Percentiles rank a stretch among this genome's conserved stretches.
phyloP scores from a whole-genome alignment of 2,329 filamentous ascomycete species.

The Colletotrichum paranaense region DNA sequence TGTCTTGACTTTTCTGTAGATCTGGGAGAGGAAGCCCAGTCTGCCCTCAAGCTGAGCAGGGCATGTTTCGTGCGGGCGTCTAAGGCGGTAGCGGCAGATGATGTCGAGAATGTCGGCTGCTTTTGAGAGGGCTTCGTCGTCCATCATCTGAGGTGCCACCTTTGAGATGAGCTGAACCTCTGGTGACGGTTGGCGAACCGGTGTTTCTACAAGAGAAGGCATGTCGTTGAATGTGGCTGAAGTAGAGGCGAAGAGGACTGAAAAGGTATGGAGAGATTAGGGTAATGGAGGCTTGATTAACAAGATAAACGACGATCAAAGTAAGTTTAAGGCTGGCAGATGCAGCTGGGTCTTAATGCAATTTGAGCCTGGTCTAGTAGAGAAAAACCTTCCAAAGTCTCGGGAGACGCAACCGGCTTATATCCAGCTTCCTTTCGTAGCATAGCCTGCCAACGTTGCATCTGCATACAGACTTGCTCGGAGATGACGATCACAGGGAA shows the following conservation, averaged over 20 bases:
- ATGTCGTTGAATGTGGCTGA: slow-evolving; percentile 13
- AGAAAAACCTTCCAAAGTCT: not conserved
- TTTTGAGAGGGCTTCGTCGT: slow-evolving; percentile 43
- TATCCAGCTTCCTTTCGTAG: slow-evolving; percentile 11
- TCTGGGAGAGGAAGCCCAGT: slow-evolving; percentile 53
- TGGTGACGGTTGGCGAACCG: slow-evolving; percentile 30
- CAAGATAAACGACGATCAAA: not conserved
- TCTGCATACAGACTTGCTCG: slow-evolving; percentile 13
- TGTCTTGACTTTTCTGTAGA: slow-evolving; percentile 52
- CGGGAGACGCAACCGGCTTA: slow-evolving; percentile 26
- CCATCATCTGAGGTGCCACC: slow-evolving; percentile 37
- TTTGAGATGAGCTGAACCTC: slow-evolving; percentile 32
- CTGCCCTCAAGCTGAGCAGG: slow-evolving; percentile 42
- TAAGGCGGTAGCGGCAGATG: slow-evolving; percentile 52
- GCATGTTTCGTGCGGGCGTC: slow-evolving; percentile 30
- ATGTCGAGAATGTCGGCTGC: slow-evolving; percentile 51
- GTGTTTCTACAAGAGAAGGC: slow-evolving; percentile 34
- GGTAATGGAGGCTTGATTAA: not conserved
- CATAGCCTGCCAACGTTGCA: slow-evolving; percentile 7
- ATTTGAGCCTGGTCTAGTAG: not conserved
- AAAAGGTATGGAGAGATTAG: not conserved
- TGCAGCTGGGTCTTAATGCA: slow-evolving; percentile 15
- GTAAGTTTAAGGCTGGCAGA: slow-evolving; percentile 17
- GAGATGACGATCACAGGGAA: slow-evolving; percentile 27
- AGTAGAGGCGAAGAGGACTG: not conserved